A percentile compares a stretch with the other conserved stretches of the same genome.
Evolutionary conservation across 495 filamentous ascomycete genomes (phyloP).

Genomic region (Podospora australis): DNA sequence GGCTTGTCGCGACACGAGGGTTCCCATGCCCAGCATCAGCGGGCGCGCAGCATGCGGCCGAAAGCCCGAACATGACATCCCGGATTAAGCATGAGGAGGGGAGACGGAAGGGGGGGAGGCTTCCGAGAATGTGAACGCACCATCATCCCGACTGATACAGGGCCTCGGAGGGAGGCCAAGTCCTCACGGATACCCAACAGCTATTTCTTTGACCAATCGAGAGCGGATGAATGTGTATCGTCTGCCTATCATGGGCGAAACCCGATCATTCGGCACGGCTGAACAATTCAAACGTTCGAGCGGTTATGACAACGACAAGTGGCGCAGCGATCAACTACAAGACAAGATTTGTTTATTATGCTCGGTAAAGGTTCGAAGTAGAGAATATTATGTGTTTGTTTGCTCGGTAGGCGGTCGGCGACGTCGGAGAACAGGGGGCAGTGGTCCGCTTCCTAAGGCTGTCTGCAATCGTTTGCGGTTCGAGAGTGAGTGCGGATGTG

Average conservation of each 20-base stretch:
- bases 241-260: constrained; percentile 33
- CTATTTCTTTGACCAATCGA: constrained; percentile 11
- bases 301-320: too few relatives aligned
- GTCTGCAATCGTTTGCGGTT: too few relatives aligned
- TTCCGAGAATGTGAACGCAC: constrained; percentile 20
- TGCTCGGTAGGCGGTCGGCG: too few relatives aligned
- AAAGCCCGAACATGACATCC: constrained; percentile 13
- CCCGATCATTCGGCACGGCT: neutral
- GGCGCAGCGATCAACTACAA: too few relatives aligned
- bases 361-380: too few relatives aligned
- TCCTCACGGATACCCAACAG: constrained; percentile 26
- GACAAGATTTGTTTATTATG: too few relatives aligned
- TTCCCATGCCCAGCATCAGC: constrained; percentile 7
- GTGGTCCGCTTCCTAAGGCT: too few relatives aligned
- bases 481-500: too few relatives aligned
- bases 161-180: constrained; percentile 34
- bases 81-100: neutral
- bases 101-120: neutral
- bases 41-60: constrained; percentile 9
- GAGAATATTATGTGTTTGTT: too few relatives aligned
- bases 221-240: constrained; percentile 12
- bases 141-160: constrained; percentile 30
- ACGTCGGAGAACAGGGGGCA: too few relatives aligned
- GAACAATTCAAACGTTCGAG: too few relatives aligned
- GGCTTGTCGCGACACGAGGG: constrained; percentile 10